Evolutionary conservation across 345 rosid genomes (phyloP).

Genomic region (Citrus hindsii): DNA sequence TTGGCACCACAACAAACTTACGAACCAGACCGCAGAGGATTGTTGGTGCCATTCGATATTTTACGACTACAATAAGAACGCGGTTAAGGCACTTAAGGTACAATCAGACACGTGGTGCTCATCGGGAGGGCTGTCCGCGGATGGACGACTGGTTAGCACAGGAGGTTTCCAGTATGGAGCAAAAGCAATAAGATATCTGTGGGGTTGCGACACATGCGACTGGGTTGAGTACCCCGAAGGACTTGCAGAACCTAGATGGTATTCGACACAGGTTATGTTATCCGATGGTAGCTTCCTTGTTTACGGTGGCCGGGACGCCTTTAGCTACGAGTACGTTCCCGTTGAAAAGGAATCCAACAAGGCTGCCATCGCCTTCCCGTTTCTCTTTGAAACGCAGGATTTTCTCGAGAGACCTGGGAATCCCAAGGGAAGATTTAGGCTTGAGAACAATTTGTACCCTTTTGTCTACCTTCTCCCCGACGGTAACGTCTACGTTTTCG

Average conservation of each 20-base stretch:
- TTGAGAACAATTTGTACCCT: constrained; percentile 14
- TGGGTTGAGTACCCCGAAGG: constrained; percentile 71
- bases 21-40: constrained; percentile 20
- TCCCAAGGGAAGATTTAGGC: background rate
- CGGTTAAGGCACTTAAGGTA: background rate
- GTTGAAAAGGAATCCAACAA: constrained; percentile 39
- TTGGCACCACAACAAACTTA: background rate
- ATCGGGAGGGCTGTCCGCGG: constrained; percentile 66
- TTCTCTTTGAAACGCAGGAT: constrained; percentile 49
- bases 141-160: constrained; percentile 69
- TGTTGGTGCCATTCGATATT: constrained; percentile 68
- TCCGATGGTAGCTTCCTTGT: constrained; percentile 66
- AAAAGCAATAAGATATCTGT: constrained; percentile 52
- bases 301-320: constrained; percentile 68
- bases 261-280: constrained; percentile 70
- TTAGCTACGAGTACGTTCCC: constrained; percentile 75
- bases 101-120: constrained; percentile 93
- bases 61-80: constrained; percentile 36
- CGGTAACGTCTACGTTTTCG: constrained; percentile 16
- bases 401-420: background rate
- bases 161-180: constrained; percentile 72
- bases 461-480: constrained; percentile 29
- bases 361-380: constrained; percentile 28
- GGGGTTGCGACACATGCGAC: constrained; percentile 25
- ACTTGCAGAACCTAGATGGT: constrained; percentile 75